Base-by-base conservation (phyloP, 208 protist genomes). In the Trypanosoma avium region DNA sequence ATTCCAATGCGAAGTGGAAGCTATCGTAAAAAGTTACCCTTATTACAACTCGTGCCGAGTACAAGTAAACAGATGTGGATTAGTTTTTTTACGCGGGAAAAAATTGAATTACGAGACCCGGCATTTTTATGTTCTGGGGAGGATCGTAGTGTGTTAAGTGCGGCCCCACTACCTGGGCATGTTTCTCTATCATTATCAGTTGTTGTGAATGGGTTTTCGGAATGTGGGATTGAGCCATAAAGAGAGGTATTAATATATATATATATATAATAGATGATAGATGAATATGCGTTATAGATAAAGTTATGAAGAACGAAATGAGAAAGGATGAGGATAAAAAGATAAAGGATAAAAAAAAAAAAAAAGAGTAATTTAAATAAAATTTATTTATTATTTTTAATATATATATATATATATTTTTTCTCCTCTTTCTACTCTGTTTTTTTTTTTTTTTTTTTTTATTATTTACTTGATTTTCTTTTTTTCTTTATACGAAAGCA, bases 71-170 rank as follows among this genome's bases (percentile, higher is more conserved):
- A 87, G 47, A 59, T 78, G n/a, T 79, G 82, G 40, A 80, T 85
- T 59, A 63, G 72, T 21, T 66, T 81, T 15, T 63, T 86, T 21
- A 90, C 80, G 13, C 55, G 86, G 3, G 75, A 88, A 64, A 71
- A 67, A 26, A 77, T 82, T 19, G 86, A 88, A 47, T 62, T 95
- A 62, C 82, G 89, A 19, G 86, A 95, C 48, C 61, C 90, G 6
- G 77, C 84, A 0, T 95, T 84, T 65, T 72, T 95, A 5, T 95
- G 89, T 71, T 73, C 61, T 21, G 86, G 86, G 1, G 84, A 95
- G 36, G 89, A 95, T 30, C 81, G 84, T 26, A 68, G 92, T 8
- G 82, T 95, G 61, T 70, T 95, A 21, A 74, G 64, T 12, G 82
- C 86, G 1, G 70, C 72, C 10, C 79, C 84, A 2, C 56, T 95